Base-by-base conservation (phyloP, 2,329 filamentous ascomycete species). In the Lasiodiplodia gonubiensis region DNA sequence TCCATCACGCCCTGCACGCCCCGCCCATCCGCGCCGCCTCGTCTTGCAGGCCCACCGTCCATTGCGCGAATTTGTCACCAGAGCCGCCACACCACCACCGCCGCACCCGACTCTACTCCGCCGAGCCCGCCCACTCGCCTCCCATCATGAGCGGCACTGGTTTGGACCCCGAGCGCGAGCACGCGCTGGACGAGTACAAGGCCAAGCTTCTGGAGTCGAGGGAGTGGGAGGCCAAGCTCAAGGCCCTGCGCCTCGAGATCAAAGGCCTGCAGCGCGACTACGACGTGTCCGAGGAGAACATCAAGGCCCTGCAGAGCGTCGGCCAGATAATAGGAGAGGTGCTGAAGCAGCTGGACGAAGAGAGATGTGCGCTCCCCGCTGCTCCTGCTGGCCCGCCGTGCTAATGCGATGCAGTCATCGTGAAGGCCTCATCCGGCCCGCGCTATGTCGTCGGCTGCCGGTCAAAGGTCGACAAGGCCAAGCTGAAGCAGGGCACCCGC, bases 241-340 rank as follows among this genome's bases (percentile, higher is more conserved):
- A 98, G 85, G 88, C 90, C 64, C 84, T 99, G 74, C 92, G 95
- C 70, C 85, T 97, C 82, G 95, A 97, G 74, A 97, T 99, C 81
- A 99, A 98, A 84, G 93, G 91, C 69, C 83, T 98, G 66, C 93
- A 97, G 79, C 93, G 92, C 77, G 94, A 98, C 75, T 99, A 94
- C 77, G 94, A 99, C 80, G 89, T 94, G 73, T 98, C 95, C 65
- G 95, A 99, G 80, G 96, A 99, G 72, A 98, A 98, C 84, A 98
- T 99, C 86, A 99, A 99, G 86, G 95, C 95, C 72, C 85, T 99
- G 76, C 95, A 99, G 85, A 98, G 95, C 80, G 95, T 99, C 66
- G 95, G 95, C 61, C 95, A 99, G 84, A 99, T 99, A 81, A 98
- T 99, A 80, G 95, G 95, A 75, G 95, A 99, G 83, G 96, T 99